Evolutionary conservation across 108 stramenopile species (phyloP).

Genomic region (Epithemia pelagica): DNA sequence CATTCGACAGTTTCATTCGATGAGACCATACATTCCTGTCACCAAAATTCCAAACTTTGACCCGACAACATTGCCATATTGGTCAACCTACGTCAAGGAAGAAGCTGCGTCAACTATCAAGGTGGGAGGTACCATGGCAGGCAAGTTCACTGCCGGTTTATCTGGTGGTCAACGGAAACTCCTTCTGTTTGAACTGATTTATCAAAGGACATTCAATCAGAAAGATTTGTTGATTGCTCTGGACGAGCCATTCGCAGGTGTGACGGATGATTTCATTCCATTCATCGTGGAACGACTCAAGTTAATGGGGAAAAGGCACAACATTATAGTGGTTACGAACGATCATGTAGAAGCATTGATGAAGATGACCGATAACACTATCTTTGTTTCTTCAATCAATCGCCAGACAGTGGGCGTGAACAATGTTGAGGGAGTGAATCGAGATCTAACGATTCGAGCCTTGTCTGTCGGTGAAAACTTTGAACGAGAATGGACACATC

Average conservation of each 20-base stretch:
- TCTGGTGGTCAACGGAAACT: conserved; percentile 64
- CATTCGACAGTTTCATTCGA: too few relatives aligned
- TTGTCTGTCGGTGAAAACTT: conserved; percentile 47
- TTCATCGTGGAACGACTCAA: conserved; percentile 45
- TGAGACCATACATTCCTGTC: conserved; percentile 52
- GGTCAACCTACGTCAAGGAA: conserved; percentile 55
- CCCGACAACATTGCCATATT: conserved; percentile 49
- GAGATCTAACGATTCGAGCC: conserved; percentile 37
- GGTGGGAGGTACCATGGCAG: too few relatives aligned
- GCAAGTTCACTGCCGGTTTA: too few relatives aligned
- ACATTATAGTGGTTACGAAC: conserved; percentile 62
- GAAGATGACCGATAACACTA: conserved; percentile 53
- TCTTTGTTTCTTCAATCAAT: conserved; percentile 53
- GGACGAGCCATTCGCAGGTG: conserved; percentile 67
- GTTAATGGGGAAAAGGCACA: conserved; percentile 43
- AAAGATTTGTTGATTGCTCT: conserved; percentile 41
- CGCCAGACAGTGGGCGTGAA: conserved; percentile 47
- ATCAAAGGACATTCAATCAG: conserved; percentile 37
- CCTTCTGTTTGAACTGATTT: conserved; percentile 54
- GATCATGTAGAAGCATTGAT: conserved; percentile 56
- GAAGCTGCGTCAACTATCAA: conserved; percentile 33
- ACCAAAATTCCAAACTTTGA: conserved; percentile 55
- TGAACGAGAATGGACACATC: conserved; percentile 13
- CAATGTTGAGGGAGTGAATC: conserved; percentile 28
- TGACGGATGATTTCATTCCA: conserved; percentile 68